A percentile compares a stretch with the other conserved stretches of the same genome.
phyloP scores from a whole-genome alignment of 805 yeast genomes.

The Starmerella apicola region DNA sequence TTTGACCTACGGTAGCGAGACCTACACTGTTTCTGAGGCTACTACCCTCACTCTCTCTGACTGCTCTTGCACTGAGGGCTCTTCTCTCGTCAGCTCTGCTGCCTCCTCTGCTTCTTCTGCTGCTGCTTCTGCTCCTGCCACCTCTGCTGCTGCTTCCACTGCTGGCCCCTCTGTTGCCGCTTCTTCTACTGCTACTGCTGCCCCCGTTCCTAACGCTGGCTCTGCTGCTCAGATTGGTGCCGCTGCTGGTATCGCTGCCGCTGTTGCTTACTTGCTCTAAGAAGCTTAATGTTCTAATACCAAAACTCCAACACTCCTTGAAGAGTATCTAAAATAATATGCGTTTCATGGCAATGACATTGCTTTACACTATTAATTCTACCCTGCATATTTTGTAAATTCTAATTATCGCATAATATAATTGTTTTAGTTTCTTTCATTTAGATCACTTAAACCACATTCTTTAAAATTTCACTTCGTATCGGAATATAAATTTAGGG shows the following conservation, averaged over 20 bases:
- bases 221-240: constrained; percentile 17
- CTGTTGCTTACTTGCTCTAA: constrained; percentile 18
- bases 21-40: constrained; percentile 24
- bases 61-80: constrained; percentile 52
- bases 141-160: constrained; percentile 5
- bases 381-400: too few relatives aligned
- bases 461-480: too few relatives aligned
- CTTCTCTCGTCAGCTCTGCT: constrained; percentile 31
- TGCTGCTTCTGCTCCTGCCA: constrained; percentile 11
- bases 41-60: constrained; percentile 34
- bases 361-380: too few relatives aligned
- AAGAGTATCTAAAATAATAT: too few relatives aligned
- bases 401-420: too few relatives aligned
- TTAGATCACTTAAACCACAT: too few relatives aligned
- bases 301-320: too few relatives aligned
- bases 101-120: constrained; percentile 3
- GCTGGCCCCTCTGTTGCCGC: constrained; percentile 7
- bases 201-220: constrained; percentile 14
- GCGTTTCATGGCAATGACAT: too few relatives aligned
- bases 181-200: constrained; percentile 6
- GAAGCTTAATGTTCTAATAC: too few relatives aligned
- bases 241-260: constrained; percentile 20
- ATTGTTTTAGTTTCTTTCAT: too few relatives aligned
- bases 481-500: too few relatives aligned
- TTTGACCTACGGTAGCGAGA: constrained; percentile 29